Conservation (phyloP, 2,329 filamentous ascomycete species). For the Cryphonectria radicalis region DNA sequence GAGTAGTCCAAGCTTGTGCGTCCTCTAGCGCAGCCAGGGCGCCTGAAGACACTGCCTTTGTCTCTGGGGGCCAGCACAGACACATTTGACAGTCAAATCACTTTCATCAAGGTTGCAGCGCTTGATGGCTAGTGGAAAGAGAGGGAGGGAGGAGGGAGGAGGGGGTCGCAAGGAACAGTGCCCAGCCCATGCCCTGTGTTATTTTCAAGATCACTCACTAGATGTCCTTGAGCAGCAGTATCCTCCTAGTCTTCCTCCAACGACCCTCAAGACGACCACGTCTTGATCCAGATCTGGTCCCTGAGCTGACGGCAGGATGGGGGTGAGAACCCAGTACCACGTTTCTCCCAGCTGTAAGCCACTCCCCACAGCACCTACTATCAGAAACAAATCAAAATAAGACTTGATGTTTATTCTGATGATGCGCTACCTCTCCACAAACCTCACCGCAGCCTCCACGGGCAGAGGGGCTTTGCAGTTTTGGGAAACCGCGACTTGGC, state of each 20-base stretch:
- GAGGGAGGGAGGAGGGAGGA: too few species aligned
- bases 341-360: background rate
- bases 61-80: background rate
- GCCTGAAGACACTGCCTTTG: background rate
- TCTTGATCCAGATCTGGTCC: background rate
- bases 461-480: background rate
- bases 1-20: background rate
- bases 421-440: background rate
- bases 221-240: background rate
- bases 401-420: background rate
- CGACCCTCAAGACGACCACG: background rate
- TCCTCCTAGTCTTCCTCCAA: background rate
- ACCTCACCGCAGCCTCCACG: background rate
- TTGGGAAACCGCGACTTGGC: background rate
- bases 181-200: background rate
- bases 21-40: background rate
- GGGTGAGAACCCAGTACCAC: background rate
- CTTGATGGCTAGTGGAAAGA: background rate
- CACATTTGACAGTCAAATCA: background rate
- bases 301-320: background rate
- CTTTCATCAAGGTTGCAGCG: background rate
- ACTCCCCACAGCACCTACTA: background rate
- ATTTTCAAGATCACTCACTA: background rate
- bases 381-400: background rate
- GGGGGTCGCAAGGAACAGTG: background rate